phyloP scores from a whole-genome alignment of 2,329 filamentous ascomycete genomes.

The Chaetomium sp. region DNA sequence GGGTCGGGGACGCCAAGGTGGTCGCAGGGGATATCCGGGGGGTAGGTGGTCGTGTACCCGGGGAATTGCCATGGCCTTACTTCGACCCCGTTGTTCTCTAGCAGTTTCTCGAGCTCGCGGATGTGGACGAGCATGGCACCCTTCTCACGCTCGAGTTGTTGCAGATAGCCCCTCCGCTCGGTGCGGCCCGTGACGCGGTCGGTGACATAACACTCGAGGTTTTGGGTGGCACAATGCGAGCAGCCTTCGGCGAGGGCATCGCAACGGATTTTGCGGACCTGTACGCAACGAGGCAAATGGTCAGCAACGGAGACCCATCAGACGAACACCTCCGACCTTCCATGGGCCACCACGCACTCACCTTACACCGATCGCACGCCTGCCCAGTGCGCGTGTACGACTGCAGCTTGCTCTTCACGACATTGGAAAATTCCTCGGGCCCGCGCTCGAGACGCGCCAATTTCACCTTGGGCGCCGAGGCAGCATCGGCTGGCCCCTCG shows the following conservation, averaged over 20 bases:
- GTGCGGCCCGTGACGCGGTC: slow-evolving; percentile 84
- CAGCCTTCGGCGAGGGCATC: slow-evolving; percentile 80
- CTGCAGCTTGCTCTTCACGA: slow-evolving; percentile 58
- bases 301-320: neutral
- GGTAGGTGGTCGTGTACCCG: slow-evolving; percentile 38
- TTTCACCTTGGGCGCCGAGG: slow-evolving; percentile 48
- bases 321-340: neutral
- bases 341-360: slow-evolving; percentile 16
- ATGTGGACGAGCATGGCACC: slow-evolving; percentile 67
- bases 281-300: slow-evolving; percentile 25
- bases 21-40: slow-evolving; percentile 37
- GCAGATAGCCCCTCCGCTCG: slow-evolving; percentile 74
- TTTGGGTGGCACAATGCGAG: slow-evolving; percentile 76
- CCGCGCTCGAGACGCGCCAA: slow-evolving; percentile 52
- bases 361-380: slow-evolving; percentile 87
- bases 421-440: slow-evolving; percentile 55
- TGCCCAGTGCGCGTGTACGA: slow-evolving; percentile 71
- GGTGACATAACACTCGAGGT: slow-evolving; percentile 78
- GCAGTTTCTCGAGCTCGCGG: slow-evolving; percentile 66
- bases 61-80: slow-evolving; percentile 54
- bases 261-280: slow-evolving; percentile 86
- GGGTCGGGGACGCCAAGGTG: slow-evolving; percentile 37
- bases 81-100: slow-evolving; percentile 63
- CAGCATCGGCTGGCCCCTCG: slow-evolving; percentile 42
- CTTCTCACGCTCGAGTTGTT: slow-evolving; percentile 74